Percentiles rank a stretch among this genome's conserved stretches.
Evolutionary conservation across 169 alveolate genomes (phyloP).

Genomic region (Condylostoma magnum): DNA sequence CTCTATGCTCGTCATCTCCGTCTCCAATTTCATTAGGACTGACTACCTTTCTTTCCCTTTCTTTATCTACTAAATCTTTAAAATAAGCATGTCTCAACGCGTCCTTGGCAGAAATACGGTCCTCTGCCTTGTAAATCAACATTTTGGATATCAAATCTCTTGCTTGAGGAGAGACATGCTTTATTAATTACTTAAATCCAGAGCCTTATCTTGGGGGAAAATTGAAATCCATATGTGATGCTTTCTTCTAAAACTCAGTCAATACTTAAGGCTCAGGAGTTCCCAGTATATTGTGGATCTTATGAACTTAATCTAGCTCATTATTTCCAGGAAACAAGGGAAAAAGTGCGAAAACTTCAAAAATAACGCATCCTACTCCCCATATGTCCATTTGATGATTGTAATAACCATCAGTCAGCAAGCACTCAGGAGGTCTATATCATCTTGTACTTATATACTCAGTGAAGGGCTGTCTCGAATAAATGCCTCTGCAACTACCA

Average conservation of each 20-base stretch:
- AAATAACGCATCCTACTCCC: conserved; percentile 94
- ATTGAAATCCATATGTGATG: conserved; percentile 71
- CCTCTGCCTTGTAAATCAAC: conserved; percentile 84
- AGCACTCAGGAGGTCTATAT: conserved; percentile 93
- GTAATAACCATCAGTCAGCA: conserved; percentile 91
- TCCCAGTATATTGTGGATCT: conserved; percentile 85
- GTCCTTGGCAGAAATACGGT: conserved; percentile 85
- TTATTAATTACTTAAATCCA: conserved; percentile 61
- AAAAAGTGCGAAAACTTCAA: conserved; percentile 85
- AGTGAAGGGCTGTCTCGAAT: conserved; percentile 83
- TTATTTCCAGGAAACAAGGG: conserved; percentile 92
- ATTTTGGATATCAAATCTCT: conserved; percentile 65
- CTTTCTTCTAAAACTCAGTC: conserved; percentile 66
- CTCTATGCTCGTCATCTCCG: too few relatives aligned
- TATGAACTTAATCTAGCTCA: conserved; percentile 84
- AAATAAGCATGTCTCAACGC: conserved; percentile 77
- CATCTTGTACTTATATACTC: conserved; percentile 93
- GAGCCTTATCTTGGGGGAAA: conserved; percentile 72
- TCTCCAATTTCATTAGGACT: too few relatives aligned
- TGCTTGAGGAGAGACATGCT: conserved; percentile 67
- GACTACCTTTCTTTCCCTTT: background rate
- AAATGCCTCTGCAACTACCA: conserved; percentile 66
- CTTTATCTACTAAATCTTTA: conserved; percentile 26
- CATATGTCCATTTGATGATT: conserved; percentile 91
- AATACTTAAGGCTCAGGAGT: conserved; percentile 81